These are phyloP conservation scores for Blastobotrys chiropterorum DNA, from an alignment of 805 yeast genomes.

Conservation along the genomic window DNA sequence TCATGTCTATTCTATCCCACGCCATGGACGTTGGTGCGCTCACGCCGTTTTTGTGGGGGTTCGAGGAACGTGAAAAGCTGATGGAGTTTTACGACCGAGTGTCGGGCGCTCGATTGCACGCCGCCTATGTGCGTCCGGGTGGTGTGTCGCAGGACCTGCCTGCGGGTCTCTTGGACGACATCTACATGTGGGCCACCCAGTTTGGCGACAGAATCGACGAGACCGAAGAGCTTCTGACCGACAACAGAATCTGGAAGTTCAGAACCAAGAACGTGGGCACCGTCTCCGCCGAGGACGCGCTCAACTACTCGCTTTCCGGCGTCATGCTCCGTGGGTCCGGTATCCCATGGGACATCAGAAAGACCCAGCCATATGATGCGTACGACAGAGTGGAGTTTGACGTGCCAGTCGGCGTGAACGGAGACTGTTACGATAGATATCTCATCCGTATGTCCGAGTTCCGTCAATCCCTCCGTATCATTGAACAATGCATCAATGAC, in stretches of 20 bases:
- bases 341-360: constrained; percentile 79
- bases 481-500: constrained; percentile 82
- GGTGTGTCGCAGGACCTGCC: constrained; percentile 89
- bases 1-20: constrained; percentile 81
- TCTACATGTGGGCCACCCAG: constrained; percentile 94
- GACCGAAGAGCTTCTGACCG: constrained; percentile 82
- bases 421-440: constrained; percentile 90
- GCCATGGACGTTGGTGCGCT: constrained; percentile 94
- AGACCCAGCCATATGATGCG: constrained; percentile 85
- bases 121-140: constrained; percentile 87
- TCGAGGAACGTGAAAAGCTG: constrained; percentile 86
- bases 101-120: constrained; percentile 82
- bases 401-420: constrained; percentile 77
- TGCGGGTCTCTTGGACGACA: constrained; percentile 79
- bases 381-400: constrained; percentile 82
- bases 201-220: constrained; percentile 90
- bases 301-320: constrained; percentile 74
- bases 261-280: constrained; percentile 77
- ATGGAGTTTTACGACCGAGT: constrained; percentile 92
- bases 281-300: constrained; percentile 80
- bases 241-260: constrained; percentile 87
- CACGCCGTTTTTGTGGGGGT: constrained; percentile 91
- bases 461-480: constrained; percentile 83
- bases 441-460: constrained; percentile 86
- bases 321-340: constrained; percentile 92